phyloP scores from a whole-genome alignment of 2,329 filamentous ascomycete species.

The Botrytis fragariae region DNA sequence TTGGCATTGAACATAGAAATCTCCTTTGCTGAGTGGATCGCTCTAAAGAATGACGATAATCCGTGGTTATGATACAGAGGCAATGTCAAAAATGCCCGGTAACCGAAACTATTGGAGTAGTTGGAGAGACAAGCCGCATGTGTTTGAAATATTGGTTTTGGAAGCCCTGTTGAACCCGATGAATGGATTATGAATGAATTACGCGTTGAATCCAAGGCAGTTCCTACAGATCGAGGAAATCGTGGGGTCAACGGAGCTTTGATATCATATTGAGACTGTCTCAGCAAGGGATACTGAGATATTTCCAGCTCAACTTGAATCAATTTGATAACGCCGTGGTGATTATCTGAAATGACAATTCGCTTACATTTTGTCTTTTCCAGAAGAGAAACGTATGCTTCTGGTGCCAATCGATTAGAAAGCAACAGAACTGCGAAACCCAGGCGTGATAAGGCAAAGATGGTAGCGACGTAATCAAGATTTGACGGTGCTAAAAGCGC shows the following conservation, averaged over 20 bases:
- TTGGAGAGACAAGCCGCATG: constrained; percentile 40
- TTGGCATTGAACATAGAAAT: constrained; percentile 54
- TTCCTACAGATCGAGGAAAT: constrained; percentile 19
- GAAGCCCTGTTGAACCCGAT: constrained; percentile 55
- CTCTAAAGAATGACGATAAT: constrained; percentile 52
- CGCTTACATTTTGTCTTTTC: constrained; percentile 40
- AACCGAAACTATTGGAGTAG: constrained; percentile 35
- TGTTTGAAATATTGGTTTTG: constrained; percentile 56
- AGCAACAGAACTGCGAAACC: constrained; percentile 54
- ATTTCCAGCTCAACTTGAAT: constrained; percentile 25
- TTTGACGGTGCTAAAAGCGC: constrained; percentile 36
- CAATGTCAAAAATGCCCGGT: constrained; percentile 49
- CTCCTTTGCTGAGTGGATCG: constrained; percentile 49
- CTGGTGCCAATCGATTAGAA: constrained; percentile 51
- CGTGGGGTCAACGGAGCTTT: constrained; percentile 18
- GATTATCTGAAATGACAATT: constrained; percentile 15
- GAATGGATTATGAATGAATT: constrained; percentile 36
- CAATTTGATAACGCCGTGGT: constrained; percentile 19
- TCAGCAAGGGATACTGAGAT: constrained; percentile 29
- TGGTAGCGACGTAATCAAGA: constrained; percentile 51
- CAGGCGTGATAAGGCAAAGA: constrained; percentile 51
- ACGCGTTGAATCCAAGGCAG: constrained; percentile 19
- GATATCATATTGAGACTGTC: constrained; percentile 24
- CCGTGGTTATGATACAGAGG: constrained; percentile 61
- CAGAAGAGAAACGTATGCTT: constrained; percentile 50